Base-by-base conservation (phyloP, 805 yeast genomes). In the Metschnikowia amazonensis region DNA sequence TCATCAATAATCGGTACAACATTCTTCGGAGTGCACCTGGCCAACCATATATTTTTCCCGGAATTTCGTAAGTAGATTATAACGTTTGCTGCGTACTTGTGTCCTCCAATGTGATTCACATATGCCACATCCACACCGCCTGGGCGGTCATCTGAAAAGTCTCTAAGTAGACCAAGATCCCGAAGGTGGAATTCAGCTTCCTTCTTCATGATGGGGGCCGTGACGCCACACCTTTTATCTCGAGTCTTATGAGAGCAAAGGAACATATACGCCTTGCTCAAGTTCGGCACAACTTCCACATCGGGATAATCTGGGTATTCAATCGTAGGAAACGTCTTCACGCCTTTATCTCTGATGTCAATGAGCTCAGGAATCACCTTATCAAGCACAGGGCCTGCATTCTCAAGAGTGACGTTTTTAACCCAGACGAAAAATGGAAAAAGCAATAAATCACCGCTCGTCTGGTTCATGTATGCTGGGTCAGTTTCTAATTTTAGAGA, bases 101-200 rank as follows among this genome's bases (percentile, higher is more conserved):
- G 99, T 4, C 98, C 98, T 5, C 99, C 99, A 23, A 92, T 86
- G 63, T 92, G 99, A 58, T 87, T 89, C 25, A 86, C 77, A 55
- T 63, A 89, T 1, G 76, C 70, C 2, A 89, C 88, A 5, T 70
- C 68, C 1, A 84, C 87, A 5, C 97, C 98, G 27, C 75, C 82
- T 0, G 86, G 81, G 44, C 89, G 75, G 40, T 72, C 75, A 62
- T 90, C 97, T 10, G 86, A 84, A 25, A 68, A 62, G 63, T 92
- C 97, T 57, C 98, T 75, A 54, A 80, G 79, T 14, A 86, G 67
- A 3, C 82, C 95, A 29, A 77, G 69, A 4, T 86, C 87, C 47
- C 95, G 72, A 35, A 92, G 69, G 53, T 84, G 78, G 7, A 75
- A 61, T 37, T 89, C 95, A 63, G 92, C 79, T 49, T 86, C 89